Base-by-base conservation (phyloP, 2,329 filamentous ascomycete genomes). In the Cadophora sp. region DNA sequence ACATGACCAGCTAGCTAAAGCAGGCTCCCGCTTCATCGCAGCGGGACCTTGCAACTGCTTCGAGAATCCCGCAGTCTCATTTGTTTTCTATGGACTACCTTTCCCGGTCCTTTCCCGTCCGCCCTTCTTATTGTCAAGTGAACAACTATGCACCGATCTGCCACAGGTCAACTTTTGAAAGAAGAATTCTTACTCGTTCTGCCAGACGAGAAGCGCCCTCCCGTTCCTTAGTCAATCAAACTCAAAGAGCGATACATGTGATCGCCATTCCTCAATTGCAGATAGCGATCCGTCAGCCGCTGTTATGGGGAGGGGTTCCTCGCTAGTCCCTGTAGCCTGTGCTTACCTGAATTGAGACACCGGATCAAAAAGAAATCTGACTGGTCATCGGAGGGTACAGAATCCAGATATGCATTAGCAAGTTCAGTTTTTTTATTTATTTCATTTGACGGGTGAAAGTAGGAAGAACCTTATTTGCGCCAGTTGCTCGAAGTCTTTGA, bases 31-130 rank as follows among this genome's bases (percentile, higher is more conserved):
- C 29, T 8, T 29, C 19, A 14, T 65, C 31, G 43, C n/a, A 24
- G 11, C 55, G 64, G 43, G 64, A 55, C 43, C 43, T 53, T 40
- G 40, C 43, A 65, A 51, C 12, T 53, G 22, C 56, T 40, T 61
- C 27, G 43, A 59, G 27, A 37, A 60, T 12, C 11, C 34, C 26
- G 29, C 37, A 22, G 60, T 16, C 22, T 60, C 7, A 19, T 60
- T 22, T 14, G 22, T 3, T n/a, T 22, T 48, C 5, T 22, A 14
- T 48, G 43, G 19, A 8, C n/a, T 48, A 22, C 19, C 22, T 48
- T 2, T 22, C 19, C 43, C 43, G 19, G 8, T 19, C 24, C 16
- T n/a, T 55, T 40, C 4, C 16, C 22, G 26, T 43, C 11, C 31
- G 31, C 31, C n/a, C 8, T 19, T 24, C 8, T 37, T 8, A 40